phyloP scores from a whole-genome alignment of 441 rosid genomes.

The Kokia cookei region DNA sequence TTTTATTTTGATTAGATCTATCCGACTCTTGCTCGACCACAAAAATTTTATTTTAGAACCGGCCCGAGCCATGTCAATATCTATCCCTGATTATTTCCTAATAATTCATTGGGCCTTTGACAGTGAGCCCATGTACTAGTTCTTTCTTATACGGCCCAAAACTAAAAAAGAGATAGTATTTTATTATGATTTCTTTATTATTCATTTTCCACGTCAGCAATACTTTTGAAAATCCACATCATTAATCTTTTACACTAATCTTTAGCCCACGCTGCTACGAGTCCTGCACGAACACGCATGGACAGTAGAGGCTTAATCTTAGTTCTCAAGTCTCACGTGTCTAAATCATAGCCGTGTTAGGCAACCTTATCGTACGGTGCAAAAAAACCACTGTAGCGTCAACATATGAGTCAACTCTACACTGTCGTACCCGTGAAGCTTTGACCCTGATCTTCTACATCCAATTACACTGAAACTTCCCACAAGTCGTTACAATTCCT shows the following conservation, averaged over 20 bases:
- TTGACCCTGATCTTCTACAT: not conserved
- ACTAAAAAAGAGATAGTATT: not conserved
- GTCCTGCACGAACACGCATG: not conserved
- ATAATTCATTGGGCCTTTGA: not conserved
- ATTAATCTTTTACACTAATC: not conserved
- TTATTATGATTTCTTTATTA: not conserved
- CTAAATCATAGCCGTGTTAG: not conserved
- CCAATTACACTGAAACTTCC: not conserved
- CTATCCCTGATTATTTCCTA: not conserved
- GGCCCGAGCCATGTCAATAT: too few relatives aligned
- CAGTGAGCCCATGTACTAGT: not conserved
- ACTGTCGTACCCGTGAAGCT: not conserved
- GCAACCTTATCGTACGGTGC: not conserved
- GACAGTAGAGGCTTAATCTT: not conserved
- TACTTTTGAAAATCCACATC: not conserved
- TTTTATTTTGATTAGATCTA: too few relatives aligned
- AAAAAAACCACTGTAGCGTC: not conserved
- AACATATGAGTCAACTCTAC: not conserved
- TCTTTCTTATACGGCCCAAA: not conserved
- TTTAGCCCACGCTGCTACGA: not conserved
- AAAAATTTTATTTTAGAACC: too few relatives aligned
- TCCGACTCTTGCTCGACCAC: too few relatives aligned
- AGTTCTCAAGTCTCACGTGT: not conserved
- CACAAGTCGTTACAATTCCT: too few relatives aligned
- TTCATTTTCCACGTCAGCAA: not conserved